Base-by-base conservation (phyloP, 352 stramenopile species). In the Thraustotheca clavata region DNA sequence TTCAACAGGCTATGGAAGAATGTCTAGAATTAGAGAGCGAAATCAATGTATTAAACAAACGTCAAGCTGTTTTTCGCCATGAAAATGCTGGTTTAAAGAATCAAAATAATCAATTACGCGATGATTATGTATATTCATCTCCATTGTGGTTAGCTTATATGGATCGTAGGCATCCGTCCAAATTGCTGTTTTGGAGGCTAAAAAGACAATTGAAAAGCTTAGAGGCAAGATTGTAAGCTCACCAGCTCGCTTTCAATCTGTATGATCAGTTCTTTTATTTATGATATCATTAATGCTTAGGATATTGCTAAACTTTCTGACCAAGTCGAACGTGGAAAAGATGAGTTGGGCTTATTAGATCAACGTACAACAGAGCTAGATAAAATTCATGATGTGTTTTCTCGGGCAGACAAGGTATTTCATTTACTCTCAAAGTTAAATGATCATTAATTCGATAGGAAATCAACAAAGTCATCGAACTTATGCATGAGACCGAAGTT, bases 11-110 rank as follows among this genome's bases (percentile, higher is more conserved):
- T 11, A 82, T 80, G 11, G 62, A 75, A 0, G 91, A 98, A 60
- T 94, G 87, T 34, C 72, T 74, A n/a, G 73, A 85, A 32, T 72
- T 96, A 1, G 88, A 97, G 60, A 68, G 67, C 6, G 81, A 97
- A 49, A 98, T 98, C 70, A 85, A 96, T 35, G 73, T 75, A 48
- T 75, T 96, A 27, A 98, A 98, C 67, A 89, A 89, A 60, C 70
- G 88, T 20, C 95, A 98, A 68, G 77, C 89, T 0, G 76, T 88
- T 11, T 78, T 96, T 62, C 79, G 83, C 33, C 81, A 94, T 67
- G 81, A 98, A 67, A 88, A 73, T 4, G 72, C 72, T 39, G 73
- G 85, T 62, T 72, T 97, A 29, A 96, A 96, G 60, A 74, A 67
- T 38, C 73, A 83, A 62, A 80, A 83, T 66, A 85, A 82, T 34